Percentiles rank a stretch among this genome's conserved stretches.
Conservation (phyloP, 1,139 yeast species). For the Yamadazyma taylorii region DNA sequence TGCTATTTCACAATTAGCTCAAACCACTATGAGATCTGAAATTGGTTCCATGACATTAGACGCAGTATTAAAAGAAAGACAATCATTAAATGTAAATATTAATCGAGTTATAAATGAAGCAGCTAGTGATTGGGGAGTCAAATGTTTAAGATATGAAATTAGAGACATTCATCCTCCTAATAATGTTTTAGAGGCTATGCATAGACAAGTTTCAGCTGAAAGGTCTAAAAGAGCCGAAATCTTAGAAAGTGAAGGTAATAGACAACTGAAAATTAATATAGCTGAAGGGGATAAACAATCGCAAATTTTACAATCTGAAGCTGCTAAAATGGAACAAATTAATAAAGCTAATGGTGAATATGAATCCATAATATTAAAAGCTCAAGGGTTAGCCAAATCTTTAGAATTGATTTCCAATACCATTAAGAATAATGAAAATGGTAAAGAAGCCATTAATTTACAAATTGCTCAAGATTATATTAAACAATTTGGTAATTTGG, state of each 20-base stretch:
- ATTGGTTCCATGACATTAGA: constrained; percentile 82
- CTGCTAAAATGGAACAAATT: constrained; percentile 58
- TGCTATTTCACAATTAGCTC: constrained; percentile 84
- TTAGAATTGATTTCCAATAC: constrained; percentile 65
- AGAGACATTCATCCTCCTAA: constrained; percentile 87
- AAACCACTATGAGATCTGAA: constrained; percentile 88
- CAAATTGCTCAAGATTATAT: constrained; percentile 85
- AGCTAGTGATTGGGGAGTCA: constrained; percentile 83
- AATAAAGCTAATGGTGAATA: constrained; percentile 72
- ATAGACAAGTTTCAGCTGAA: constrained; percentile 85
- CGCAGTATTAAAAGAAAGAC: constrained; percentile 75
- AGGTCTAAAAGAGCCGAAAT: constrained; percentile 85
- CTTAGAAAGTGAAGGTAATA: constrained; percentile 80
- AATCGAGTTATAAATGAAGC: constrained; percentile 83
- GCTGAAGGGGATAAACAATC: constrained; percentile 81
- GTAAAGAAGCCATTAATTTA: constrained; percentile 71
- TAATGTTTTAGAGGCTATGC: constrained; percentile 89
- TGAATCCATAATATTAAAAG: constrained; percentile 62
- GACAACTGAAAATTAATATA: constrained; percentile 75
- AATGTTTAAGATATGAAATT: constrained; percentile 82
- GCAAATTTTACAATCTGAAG: constrained; percentile 70
- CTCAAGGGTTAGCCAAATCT: constrained; percentile 78
- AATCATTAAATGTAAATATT: constrained; percentile 67
- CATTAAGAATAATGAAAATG: constrained; percentile 66
- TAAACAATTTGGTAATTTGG: constrained; percentile 77